These are phyloP conservation scores for Calonectria pseudoturangicola DNA, from an alignment of 2,329 filamentous ascomycete species.

Conservation along the genomic window DNA sequence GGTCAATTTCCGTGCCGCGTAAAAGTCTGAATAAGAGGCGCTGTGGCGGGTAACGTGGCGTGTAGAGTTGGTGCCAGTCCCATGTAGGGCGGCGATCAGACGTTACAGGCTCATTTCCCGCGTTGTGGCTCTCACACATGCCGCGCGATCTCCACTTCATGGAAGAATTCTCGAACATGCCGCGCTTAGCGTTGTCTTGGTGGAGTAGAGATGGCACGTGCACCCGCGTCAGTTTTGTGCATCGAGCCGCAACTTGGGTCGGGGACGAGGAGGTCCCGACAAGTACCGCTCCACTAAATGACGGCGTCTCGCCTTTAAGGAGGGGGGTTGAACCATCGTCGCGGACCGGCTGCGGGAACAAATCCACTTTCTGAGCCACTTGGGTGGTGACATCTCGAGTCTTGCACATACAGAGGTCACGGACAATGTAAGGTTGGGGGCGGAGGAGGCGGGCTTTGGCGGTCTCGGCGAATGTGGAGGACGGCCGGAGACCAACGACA, in stretches of 20 bases:
- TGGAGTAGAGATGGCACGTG: constrained; percentile 46
- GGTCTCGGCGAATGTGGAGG: constrained; percentile 38
- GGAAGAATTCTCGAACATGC: constrained; percentile 54
- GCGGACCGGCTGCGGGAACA: constrained; percentile 46
- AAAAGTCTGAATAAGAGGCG: constrained; percentile 35
- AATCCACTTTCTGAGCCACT: constrained; percentile 51
- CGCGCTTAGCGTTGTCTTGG: constrained; percentile 41
- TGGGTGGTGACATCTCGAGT: constrained; percentile 46
- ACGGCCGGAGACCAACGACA: constrained; percentile 45
- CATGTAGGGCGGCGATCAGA: constrained; percentile 42
- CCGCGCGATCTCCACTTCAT: constrained; percentile 42
- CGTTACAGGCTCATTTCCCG: constrained; percentile 53
- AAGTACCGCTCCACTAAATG: constrained; percentile 38
- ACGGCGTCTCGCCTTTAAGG: constrained; percentile 36
- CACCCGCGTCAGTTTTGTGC: constrained; percentile 54
- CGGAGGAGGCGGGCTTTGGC: constrained; percentile 38
- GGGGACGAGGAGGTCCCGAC: constrained; percentile 49
- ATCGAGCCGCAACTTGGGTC: constrained; percentile 51
- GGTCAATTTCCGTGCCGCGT: constrained; percentile 33
- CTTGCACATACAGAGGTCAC: constrained; percentile 35
- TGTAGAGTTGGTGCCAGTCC: constrained; percentile 47
- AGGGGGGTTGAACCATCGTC: constrained; percentile 51
- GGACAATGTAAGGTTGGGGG: constrained; percentile 38
- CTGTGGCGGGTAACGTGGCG: constrained; percentile 39
- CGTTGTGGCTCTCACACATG: constrained; percentile 17